Evolutionary conservation across 2,329 filamentous ascomycete species (phyloP), one percentile per base, ranked within the genome.

Genomic region (Blumeria hordei): DNA sequence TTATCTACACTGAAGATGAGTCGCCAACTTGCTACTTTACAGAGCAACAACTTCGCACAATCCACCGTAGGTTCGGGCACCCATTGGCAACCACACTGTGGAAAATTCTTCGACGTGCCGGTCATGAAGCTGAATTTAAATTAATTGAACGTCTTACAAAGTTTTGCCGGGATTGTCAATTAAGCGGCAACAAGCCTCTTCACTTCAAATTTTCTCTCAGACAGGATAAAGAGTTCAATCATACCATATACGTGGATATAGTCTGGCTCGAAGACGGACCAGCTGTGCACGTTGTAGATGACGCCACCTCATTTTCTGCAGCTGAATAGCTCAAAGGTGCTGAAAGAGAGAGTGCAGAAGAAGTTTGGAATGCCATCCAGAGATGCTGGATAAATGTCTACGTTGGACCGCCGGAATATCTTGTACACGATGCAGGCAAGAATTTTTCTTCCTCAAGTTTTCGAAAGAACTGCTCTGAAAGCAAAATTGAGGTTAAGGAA

Each of bases 361-460:
- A 49, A 32, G 12, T 11, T 0, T 57, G 54, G 44, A 50, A 57
- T 36, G 28, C 34, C 10, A 21, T 58, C 21, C 18, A 49, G 3
- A 21, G 18, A 11, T 58, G 53, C 45, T 56, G 49, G 49, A 56
- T 56, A 1, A 18, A 54, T 45, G 52, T 32, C 7, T 57, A 57
- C 36, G 16, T 54, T 35, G 43, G 56, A 14, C 57, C 53, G 1
- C 54, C 45, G 4, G 53, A 58, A 36, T 8, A 37, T 18, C 33
- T n/a, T n/a, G 34, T 43, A 14, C 51, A 53, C 36, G 44, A 55
- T 50, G 44, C 35, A 34, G 56, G 54, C n/a, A 54, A 51, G 16
- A 57, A 56, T 33, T 58, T 57, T 45, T 28, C 44, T 3, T 55
- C 34, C 43, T 53, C 54, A n/a, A 41, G 49, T 36, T 57, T 58